phyloP scores from a whole-genome alignment of 257 asterid genomes.

The Ajuga chamaepitys region DNA sequence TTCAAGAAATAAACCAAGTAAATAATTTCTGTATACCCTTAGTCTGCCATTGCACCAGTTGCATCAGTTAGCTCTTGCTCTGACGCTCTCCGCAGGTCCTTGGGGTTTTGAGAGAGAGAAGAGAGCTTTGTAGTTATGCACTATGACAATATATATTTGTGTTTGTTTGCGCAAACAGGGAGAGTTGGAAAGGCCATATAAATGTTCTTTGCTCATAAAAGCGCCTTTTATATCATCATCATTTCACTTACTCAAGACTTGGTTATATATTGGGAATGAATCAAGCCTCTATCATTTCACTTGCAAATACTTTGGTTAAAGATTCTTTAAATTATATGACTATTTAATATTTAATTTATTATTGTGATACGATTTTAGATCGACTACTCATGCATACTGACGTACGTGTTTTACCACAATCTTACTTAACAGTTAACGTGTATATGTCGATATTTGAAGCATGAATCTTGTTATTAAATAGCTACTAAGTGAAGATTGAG shows the following conservation, averaged over 20 bases:
- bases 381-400: too few species aligned
- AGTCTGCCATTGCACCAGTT: constrained; percentile 31
- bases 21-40: constrained; percentile 22
- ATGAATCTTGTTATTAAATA: too few species aligned
- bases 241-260: not conserved
- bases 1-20: constrained; percentile 14
- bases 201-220: constrained; percentile 7
- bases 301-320: too few species aligned
- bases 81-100: constrained; percentile 16
- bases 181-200: constrained; percentile 6
- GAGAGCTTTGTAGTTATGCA: constrained; percentile 16
- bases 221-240: not conserved
- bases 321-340: too few species aligned
- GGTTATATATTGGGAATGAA: too few species aligned
- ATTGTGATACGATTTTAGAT: too few species aligned
- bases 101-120: constrained; percentile 13
- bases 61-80: constrained; percentile 20
- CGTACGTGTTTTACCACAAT: too few species aligned
- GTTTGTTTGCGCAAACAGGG: constrained; percentile 8
- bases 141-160: constrained; percentile 18
- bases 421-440: too few species aligned
- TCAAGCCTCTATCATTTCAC: too few species aligned
- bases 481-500: too few species aligned
- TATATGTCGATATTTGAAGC: too few species aligned
- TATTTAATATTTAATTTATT: too few species aligned